Base-by-base conservation (phyloP, 2,329 filamentous ascomycete species). In the Penicillium decumbens region DNA sequence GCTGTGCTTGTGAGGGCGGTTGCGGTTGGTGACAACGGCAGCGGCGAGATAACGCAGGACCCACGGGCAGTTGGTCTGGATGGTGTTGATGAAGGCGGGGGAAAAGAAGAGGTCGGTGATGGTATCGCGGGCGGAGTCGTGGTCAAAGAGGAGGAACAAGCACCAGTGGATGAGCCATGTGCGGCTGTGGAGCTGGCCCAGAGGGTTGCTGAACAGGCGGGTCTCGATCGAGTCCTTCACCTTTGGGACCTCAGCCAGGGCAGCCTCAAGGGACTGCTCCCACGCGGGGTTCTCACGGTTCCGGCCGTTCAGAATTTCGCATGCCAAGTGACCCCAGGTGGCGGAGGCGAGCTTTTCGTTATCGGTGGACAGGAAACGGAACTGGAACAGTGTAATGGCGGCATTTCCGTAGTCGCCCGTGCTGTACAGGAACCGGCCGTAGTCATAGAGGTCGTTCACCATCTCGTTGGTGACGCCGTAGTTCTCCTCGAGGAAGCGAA, bases 111-210 rank as follows among this genome's bases (percentile, higher is more conserved):
- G 84, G 64, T 98, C 93, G 67, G 93, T 89, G 64, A 98, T 82
- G 62, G 83, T 82, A 69, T 98, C 93, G 66, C 92, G 89, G 51
- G 89, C 89, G 59, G 84, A 80, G 66, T 97, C 92, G 77, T 89
- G 86, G 83, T 98, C 97, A 83, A 97, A 98, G 77, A 96, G 91
- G 55, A 93, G 92, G 83, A 97, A 98, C 54, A 98, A 85, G 40
- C 89, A 85, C 91, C 93, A 98, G 87, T 98, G 93, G 65, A 95
- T 87, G 65, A 98, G 80, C 89, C 92, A 95, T 51, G 91, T 95
- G 69, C 93, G 89, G 80, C 96, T 92, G 72, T 92, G 87, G 55
- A 98, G 86, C 77, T 98, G 93, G 53, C 88, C 91, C 58, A 96
- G 82, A 25, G 92, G 88, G 80, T 95, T 96, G 81, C 86, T 93